Percentiles rank a stretch among this genome's conserved stretches.
phyloP scores from a whole-genome alignment of 2,329 filamentous ascomycete genomes.

The Pseudogymnoascus sp. region DNA sequence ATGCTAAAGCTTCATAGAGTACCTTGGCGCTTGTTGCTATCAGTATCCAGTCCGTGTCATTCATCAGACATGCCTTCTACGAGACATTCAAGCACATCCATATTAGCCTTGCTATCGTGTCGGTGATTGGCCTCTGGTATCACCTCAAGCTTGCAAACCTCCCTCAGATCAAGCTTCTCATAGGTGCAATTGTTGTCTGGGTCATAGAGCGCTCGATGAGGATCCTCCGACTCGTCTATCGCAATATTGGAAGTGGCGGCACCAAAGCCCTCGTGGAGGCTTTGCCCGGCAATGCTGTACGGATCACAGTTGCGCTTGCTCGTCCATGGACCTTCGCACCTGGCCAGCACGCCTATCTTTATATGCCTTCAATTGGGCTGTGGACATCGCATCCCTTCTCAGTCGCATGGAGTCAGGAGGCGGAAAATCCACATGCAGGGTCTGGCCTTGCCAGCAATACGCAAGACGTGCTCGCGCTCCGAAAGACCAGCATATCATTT shows the following conservation, averaged over 20 bases:
- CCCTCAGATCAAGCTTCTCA: slow-evolving; percentile 49
- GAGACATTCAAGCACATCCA: slow-evolving; percentile 69
- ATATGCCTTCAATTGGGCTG: too few species aligned
- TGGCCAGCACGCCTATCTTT: too few species aligned
- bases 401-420: too few species aligned
- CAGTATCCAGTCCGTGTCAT: slow-evolving; percentile 58
- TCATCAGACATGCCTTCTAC: slow-evolving; percentile 68
- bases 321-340: too few species aligned
- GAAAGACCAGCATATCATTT: too few species aligned
- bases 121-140: slow-evolving; percentile 57
- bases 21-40: slow-evolving; percentile 53
- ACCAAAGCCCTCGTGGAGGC: slow-evolving; percentile 50
- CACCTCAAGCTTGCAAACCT: slow-evolving; percentile 49
- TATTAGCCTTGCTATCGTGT: slow-evolving; percentile 51
- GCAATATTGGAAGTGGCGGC: slow-evolving; percentile 58
- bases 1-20: slow-evolving; percentile 32
- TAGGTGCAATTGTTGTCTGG: slow-evolving; percentile 59
- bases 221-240: slow-evolving; percentile 49
- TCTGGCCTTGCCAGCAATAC: too few species aligned
- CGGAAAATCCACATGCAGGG: too few species aligned
- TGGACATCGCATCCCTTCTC: too few species aligned
- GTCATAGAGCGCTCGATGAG: slow-evolving; percentile 52
- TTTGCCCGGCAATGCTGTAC: too few species aligned
- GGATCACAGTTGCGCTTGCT: too few species aligned
- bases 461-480: too few species aligned